phyloP scores from a whole-genome alignment of 805 yeast genomes.

The Wickerhamiella azymoides region DNA sequence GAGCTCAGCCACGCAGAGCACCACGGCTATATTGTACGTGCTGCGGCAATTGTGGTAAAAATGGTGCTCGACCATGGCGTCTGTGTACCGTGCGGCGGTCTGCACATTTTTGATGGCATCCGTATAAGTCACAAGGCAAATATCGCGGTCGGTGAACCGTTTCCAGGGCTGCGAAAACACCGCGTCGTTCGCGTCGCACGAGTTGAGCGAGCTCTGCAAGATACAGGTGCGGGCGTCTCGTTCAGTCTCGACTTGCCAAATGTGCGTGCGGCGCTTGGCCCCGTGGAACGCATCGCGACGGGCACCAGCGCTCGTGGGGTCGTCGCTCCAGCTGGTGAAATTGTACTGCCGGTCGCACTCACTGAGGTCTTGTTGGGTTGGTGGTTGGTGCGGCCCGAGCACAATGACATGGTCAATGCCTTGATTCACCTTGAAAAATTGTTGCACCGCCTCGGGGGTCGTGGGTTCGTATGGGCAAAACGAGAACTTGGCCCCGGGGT shows the following conservation, averaged over 20 bases:
- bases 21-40: not conserved
- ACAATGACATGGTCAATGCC: not conserved
- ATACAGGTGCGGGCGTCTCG: not conserved
- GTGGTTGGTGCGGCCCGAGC: slow-evolving; percentile 4
- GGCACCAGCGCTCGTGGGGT: not conserved
- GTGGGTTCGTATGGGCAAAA: not conserved
- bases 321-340: not conserved
- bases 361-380: not conserved
- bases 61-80: slow-evolving; percentile 6
- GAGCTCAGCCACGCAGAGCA: not conserved
- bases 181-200: slow-evolving; percentile 3
- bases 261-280: not conserved
- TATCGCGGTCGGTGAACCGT: slow-evolving; percentile 2
- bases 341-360: not conserved
- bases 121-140: slow-evolving; percentile 1
- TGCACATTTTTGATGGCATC: not conserved
- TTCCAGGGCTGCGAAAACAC: slow-evolving; percentile 2
- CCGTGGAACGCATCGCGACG: not conserved
- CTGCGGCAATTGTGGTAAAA: not conserved
- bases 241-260: not conserved
- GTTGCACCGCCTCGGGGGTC: not conserved
- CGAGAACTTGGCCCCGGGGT: not conserved
- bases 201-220: not conserved
- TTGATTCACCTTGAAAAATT: not conserved
- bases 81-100: slow-evolving; percentile 1